These are phyloP conservation scores for Ogataea salicorniae DNA, from an alignment of 805 yeast genomes.

Conservation along the genomic window DNA sequence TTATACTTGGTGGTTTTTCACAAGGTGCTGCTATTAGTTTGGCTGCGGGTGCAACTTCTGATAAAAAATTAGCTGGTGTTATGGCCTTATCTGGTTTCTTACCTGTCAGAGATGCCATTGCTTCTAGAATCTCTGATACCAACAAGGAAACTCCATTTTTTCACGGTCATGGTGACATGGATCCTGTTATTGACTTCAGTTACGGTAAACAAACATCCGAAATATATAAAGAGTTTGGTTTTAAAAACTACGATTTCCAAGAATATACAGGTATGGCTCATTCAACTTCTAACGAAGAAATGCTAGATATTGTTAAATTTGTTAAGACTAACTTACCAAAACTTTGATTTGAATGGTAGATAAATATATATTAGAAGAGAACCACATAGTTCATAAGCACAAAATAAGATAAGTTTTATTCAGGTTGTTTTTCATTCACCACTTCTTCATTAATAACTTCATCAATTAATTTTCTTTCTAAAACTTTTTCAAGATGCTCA, in stretches of 20 bases:
- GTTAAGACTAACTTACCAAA: constrained; percentile 31
- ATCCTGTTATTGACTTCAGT: constrained; percentile 52
- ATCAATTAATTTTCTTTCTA: neutral
- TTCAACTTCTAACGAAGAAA: constrained; percentile 61
- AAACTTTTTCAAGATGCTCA: neutral
- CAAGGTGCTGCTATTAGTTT: constrained; percentile 87
- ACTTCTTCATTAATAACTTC: too few species aligned
- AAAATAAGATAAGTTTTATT: too few species aligned
- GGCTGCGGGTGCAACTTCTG: constrained; percentile 50
- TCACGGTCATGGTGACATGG: constrained; percentile 83
- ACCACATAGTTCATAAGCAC: too few species aligned
- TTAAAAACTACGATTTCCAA: constrained; percentile 42
- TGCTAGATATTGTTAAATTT: constrained; percentile 48
- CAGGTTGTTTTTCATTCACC: too few species aligned
- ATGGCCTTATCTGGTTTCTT: constrained; percentile 74
- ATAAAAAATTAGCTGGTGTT: constrained; percentile 71
- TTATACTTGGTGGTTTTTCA: constrained; percentile 91
- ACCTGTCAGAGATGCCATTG: constrained; percentile 31
- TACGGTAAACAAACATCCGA: constrained; percentile 38
- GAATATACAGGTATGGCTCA: constrained; percentile 64
- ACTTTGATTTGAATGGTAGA: neutral
- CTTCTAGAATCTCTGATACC: constrained; percentile 22
- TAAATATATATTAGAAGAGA: neutral
- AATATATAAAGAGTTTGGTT: constrained; percentile 42
- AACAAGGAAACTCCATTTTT: constrained; percentile 71